phyloP scores from a whole-genome alignment of 2,329 filamentous ascomycete species.

The Cadophora sp. region DNA sequence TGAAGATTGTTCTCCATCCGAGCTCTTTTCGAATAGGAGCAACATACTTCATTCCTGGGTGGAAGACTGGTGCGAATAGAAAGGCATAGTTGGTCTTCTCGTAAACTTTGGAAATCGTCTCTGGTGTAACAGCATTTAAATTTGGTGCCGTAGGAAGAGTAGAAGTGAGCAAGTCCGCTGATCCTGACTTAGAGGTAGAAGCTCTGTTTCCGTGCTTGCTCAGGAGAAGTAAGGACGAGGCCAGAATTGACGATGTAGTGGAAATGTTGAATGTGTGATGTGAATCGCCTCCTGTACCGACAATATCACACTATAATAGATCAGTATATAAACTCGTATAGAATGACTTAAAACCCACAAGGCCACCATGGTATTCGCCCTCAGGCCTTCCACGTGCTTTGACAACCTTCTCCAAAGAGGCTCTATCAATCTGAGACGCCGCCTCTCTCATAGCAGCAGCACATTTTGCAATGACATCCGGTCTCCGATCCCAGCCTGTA shows the following conservation, averaged over 20 bases:
- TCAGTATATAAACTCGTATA: conserved; percentile 23
- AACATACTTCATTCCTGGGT: conserved; percentile 91
- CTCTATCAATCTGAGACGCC: conserved; percentile 73
- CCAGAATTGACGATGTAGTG: conserved; percentile 92
- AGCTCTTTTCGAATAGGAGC: conserved; percentile 86
- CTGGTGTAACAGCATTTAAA: conserved; percentile 75
- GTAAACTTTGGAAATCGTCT: conserved; percentile 77
- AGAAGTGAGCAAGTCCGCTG: conserved; percentile 85
- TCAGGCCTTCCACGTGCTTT: conserved; percentile 65
- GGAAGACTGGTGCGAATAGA: conserved; percentile 94
- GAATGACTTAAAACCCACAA: conserved; percentile 62
- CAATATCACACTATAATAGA: conserved; percentile 76
- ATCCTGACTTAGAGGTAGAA: conserved; percentile 93
- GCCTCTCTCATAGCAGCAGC: conserved; percentile 84
- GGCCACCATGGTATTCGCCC: conserved; percentile 79
- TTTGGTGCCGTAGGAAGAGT: conserved; percentile 76
- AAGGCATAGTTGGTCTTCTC: conserved; percentile 88
- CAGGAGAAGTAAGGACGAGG: conserved; percentile 82
- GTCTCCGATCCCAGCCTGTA: conserved; percentile 81
- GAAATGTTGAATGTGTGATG: conserved; percentile 99
- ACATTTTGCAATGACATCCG: conserved; percentile 86
- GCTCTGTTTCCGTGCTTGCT: conserved; percentile 97
- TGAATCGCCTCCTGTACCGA: conserved; percentile 94
- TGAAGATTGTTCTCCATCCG: conserved; percentile 97
- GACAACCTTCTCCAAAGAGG: conserved; percentile 66